Conservation (phyloP, 352 stramenopile genomes). For the Phytophthora pistaciae region DNA sequence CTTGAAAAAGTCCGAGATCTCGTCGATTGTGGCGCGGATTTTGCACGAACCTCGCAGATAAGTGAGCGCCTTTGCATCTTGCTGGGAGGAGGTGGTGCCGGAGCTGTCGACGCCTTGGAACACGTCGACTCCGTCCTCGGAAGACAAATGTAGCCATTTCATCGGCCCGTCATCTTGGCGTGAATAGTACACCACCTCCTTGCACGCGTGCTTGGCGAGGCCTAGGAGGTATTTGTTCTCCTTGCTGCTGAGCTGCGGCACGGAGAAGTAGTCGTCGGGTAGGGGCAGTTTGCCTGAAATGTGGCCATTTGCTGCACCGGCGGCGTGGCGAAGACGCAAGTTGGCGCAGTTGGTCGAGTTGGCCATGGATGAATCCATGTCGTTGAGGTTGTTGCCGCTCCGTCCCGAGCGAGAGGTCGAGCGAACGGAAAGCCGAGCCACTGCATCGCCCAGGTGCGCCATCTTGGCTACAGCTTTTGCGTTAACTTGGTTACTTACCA, state of each 20-base stretch:
- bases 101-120: conserved; percentile 76
- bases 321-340: conserved; percentile 36
- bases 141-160: conserved; percentile 81
- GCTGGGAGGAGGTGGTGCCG: conserved; percentile 7
- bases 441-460: not conserved
- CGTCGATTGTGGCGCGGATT: conserved; percentile 82
- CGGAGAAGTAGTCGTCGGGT: conserved; percentile 74
- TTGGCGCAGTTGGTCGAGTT: conserved; percentile 36
- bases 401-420: conserved; percentile 27
- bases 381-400: conserved; percentile 7
- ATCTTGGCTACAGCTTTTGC: not conserved
- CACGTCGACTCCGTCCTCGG: conserved; percentile 76
- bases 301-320: conserved; percentile 20
- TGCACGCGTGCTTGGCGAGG: conserved; percentile 82
- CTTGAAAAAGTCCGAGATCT: conserved; percentile 85
- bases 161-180: conserved; percentile 71
- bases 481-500: conserved; percentile 1
- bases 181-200: conserved; percentile 89
- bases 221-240: conserved; percentile 76
- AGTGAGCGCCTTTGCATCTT: conserved; percentile 54
- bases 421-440: not conserved
- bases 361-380: conserved; percentile 21
- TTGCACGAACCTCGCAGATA: conserved; percentile 74
- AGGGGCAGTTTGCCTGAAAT: conserved; percentile 55
- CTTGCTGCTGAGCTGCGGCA: conserved; percentile 64